Percentiles rank a stretch among this genome's conserved stretches.
phyloP scores from a whole-genome alignment of 768 basidiomycete genomes.

The Dacryopinax primogenitus region DNA sequence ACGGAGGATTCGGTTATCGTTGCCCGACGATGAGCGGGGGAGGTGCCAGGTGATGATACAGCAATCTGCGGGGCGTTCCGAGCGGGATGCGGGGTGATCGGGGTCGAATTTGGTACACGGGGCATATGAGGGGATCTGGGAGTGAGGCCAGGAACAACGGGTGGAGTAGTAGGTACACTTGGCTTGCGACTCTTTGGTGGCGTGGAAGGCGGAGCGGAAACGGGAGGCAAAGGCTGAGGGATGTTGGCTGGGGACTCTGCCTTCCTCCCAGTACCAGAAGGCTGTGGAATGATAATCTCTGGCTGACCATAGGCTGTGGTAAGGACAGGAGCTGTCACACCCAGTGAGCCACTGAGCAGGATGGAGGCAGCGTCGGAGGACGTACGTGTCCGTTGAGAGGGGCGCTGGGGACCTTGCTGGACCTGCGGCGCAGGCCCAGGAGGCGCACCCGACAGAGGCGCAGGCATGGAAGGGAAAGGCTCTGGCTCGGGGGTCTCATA shows the following conservation, averaged over 20 bases:
- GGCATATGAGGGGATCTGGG: not conserved
- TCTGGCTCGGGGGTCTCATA: conserved; percentile 53
- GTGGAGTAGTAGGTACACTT: not conserved
- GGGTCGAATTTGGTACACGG: not conserved
- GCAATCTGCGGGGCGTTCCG: not conserved
- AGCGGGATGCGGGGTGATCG: not conserved
- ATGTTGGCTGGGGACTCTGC: not conserved
- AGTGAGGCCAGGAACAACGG: not conserved
- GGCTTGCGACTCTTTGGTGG: not conserved
- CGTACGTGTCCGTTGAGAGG: conserved; percentile 6
- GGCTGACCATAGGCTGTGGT: conserved; percentile 2
- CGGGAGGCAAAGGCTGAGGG: not conserved
- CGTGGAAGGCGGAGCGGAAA: not conserved
- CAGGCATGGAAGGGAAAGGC: conserved; percentile 1
- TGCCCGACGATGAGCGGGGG: not conserved
- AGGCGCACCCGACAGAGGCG: not conserved
- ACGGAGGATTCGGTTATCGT: not conserved
- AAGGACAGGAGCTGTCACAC: conserved; percentile 8
- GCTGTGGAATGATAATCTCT: conserved; percentile 2
- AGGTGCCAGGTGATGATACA: not conserved
- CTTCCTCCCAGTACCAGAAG: not conserved
- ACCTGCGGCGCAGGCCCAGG: not conserved
- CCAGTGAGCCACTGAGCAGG: conserved; percentile 6
- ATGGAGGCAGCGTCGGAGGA: conserved; percentile 10
- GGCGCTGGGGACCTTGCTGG: not conserved